Conservation (phyloP, 2,329 filamentous ascomycete species). For the Metarhizium robertsii region DNA sequence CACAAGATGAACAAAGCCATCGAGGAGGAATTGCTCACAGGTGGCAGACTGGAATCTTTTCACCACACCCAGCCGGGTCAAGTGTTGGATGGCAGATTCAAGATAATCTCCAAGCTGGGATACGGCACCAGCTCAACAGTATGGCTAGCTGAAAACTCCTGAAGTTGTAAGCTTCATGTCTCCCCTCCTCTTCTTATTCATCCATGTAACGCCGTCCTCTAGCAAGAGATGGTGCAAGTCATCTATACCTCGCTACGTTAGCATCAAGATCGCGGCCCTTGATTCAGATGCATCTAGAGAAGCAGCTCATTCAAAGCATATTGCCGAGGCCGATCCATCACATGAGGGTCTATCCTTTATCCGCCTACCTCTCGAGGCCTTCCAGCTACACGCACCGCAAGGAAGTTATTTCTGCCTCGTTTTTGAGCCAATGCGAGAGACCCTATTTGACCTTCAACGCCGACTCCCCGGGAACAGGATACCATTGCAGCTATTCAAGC, state of each 20-base stretch:
- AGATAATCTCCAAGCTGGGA: slow-evolving; percentile 26
- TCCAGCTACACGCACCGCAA: neutral
- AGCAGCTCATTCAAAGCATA: neutral
- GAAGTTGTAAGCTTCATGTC: slow-evolving; percentile 7
- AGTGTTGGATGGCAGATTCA: slow-evolving; percentile 23
- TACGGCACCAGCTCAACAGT: slow-evolving; percentile 26
- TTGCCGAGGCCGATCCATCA: neutral
- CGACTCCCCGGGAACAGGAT: neutral
- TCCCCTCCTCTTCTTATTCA: neutral
- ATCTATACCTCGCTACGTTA: neutral
- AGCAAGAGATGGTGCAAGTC: neutral
- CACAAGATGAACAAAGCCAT: neutral
- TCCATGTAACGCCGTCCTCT: neutral
- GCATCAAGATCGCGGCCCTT: neutral
- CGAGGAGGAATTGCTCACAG: slow-evolving; percentile 11
- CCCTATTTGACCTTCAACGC: neutral
- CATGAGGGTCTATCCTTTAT: neutral
- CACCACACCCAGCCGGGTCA: slow-evolving; percentile 14
- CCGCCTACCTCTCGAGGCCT: neutral
- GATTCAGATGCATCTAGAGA: neutral
- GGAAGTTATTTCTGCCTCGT: neutral
- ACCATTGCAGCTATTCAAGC: neutral
- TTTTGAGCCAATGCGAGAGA: neutral
- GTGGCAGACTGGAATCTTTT: slow-evolving; percentile 8
- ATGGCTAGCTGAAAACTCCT: slow-evolving; percentile 25